Evolutionary conservation across 106 monocot genomes (phyloP).

Genomic region (Dendrobium nobile): DNA sequence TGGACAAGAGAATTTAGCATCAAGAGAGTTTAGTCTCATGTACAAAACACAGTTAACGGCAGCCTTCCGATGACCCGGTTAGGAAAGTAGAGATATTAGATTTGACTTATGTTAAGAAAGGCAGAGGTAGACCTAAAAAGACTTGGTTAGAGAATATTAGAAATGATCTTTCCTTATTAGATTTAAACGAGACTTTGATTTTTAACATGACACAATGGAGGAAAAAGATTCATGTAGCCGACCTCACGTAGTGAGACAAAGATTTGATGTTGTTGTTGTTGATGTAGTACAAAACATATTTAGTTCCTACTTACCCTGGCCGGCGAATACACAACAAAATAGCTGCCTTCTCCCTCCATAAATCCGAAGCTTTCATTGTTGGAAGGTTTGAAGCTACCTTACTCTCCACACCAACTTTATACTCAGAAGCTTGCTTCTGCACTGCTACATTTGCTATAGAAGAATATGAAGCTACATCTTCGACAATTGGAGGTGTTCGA

Average conservation of each 20-base stretch:
- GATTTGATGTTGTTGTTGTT: too few species aligned
- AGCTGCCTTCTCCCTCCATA: conserved; percentile 30
- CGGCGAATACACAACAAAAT: conserved; percentile 29
- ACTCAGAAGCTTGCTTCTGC: conserved; percentile 31
- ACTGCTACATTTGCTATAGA: conserved; percentile 29
- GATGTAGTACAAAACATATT: not conserved
- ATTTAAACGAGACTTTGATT: too few species aligned
- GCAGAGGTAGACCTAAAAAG: too few species aligned
- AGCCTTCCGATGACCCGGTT: too few species aligned
- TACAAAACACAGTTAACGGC: not conserved
- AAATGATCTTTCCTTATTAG: too few species aligned
- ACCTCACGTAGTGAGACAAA: too few species aligned
- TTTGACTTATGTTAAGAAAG: too few species aligned
- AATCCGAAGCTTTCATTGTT: conserved; percentile 31
- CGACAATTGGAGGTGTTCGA: conserved; percentile 18
- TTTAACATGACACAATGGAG: too few species aligned
- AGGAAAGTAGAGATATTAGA: too few species aligned
- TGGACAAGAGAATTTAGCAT: not conserved
- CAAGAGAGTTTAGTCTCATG: too few species aligned
- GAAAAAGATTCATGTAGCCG: too few species aligned
- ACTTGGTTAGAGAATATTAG: too few species aligned
- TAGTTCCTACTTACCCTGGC: conserved; percentile 22
- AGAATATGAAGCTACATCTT: conserved; percentile 27
- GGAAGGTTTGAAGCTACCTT: conserved; percentile 14
- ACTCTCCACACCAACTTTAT: conserved; percentile 24